Conservation (phyloP, 345 rosid species). For the Capsella bursapastoris region DNA sequence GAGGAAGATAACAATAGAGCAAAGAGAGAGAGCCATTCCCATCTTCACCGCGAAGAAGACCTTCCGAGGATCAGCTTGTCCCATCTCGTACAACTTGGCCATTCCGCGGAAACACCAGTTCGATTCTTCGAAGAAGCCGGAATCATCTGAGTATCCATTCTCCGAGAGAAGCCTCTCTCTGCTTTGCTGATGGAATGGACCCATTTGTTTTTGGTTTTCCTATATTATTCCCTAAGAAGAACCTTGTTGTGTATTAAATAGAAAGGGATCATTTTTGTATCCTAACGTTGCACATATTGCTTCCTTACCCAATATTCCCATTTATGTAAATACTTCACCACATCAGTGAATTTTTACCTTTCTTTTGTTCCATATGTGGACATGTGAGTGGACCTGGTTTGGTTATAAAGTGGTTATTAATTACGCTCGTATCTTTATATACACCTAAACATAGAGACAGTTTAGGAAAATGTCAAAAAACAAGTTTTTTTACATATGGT, state of each 20-base stretch:
- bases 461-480: slow-evolving; percentile 15
- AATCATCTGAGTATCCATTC: slow-evolving; percentile 50
- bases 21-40: slow-evolving; percentile 65
- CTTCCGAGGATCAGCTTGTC: slow-evolving; percentile 67
- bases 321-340: slow-evolving; percentile 1
- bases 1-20: slow-evolving; percentile 62
- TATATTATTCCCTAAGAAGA: background rate
- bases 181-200: slow-evolving; percentile 54
- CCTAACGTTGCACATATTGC: slow-evolving; percentile 3
- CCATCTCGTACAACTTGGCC: slow-evolving; percentile 59
- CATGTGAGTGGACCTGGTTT: slow-evolving; percentile 20
- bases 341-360: background rate
- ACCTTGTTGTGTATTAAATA: slow-evolving; percentile 6
- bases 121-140: too few species aligned
- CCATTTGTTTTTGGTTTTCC: slow-evolving; percentile 43
- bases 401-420: slow-evolving; percentile 15
- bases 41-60: slow-evolving; percentile 66
- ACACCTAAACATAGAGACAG: slow-evolving; percentile 2
- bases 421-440: background rate
- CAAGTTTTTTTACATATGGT: background rate
- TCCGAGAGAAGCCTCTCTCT: slow-evolving; percentile 64
- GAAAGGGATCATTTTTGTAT: background rate
- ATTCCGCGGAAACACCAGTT: slow-evolving; percentile 40
- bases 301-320: slow-evolving; percentile 3
- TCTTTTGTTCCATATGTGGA: slow-evolving; percentile 1